A percentile compares a stretch with the other conserved stretches of the same genome.
phyloP scores from a whole-genome alignment of 106 monocot genomes.

The Phalaenopsis equestris region DNA sequence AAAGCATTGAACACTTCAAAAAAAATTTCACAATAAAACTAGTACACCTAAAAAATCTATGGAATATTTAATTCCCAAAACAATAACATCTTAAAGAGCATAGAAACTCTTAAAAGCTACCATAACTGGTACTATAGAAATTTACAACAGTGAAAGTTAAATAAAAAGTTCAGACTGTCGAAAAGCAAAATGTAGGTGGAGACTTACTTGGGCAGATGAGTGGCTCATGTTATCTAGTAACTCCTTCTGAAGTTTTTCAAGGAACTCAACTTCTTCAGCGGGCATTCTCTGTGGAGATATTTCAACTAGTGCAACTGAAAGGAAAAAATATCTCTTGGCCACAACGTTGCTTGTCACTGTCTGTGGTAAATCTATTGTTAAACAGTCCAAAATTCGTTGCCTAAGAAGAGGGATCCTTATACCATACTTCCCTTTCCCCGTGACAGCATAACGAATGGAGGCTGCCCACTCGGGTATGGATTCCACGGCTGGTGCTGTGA shows the following conservation, averaged over 20 bases:
- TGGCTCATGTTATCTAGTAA: conserved; percentile 78
- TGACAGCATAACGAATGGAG: conserved; percentile 91
- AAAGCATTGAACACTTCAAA: too few relatives aligned
- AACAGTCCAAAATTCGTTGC: conserved; percentile 71
- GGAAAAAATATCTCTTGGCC: conserved; percentile 76
- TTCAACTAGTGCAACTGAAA: conserved; percentile 70
- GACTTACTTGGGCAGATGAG: conserved; percentile 90
- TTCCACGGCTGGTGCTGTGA: conserved; percentile 68
- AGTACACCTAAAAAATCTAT: neutral
- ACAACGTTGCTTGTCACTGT: conserved; percentile 59
- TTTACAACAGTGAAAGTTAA: neutral
- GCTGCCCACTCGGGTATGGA: conserved; percentile 96
- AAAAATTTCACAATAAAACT: too few relatives aligned
- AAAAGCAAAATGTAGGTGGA: neutral
- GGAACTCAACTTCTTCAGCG: conserved; percentile 49
- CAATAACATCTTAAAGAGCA: neutral
- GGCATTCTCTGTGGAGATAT: conserved; percentile 72
- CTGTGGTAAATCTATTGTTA: conserved; percentile 48
- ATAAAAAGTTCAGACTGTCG: neutral
- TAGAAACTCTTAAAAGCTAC: neutral
- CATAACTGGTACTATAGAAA: neutral
- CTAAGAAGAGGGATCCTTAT: conserved; percentile 57
- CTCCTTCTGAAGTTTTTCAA: conserved; percentile 58
- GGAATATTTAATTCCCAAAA: too few relatives aligned
- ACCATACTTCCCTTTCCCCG: conserved; percentile 94